Base-by-base conservation (phyloP, 2,329 filamentous ascomycete genomes). In the Beauveria asiatica region DNA sequence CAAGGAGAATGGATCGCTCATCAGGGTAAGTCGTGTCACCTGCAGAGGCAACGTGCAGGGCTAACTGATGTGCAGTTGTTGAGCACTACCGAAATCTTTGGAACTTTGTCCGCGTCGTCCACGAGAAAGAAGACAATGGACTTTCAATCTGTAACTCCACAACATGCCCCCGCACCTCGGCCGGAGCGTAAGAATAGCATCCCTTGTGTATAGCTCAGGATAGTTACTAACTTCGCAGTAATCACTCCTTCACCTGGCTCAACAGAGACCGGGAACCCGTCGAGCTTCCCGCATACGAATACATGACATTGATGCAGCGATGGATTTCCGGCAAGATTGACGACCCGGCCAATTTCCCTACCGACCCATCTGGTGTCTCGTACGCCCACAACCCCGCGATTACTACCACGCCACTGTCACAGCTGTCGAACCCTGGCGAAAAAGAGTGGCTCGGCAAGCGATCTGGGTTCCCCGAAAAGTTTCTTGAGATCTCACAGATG, bases 261-360 rank as follows among this genome's bases (percentile, higher is more conserved):
- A 95, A 97, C 75, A 87, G 87, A 65, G 87, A 90, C 68, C 86
- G 88, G 67, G 87, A 91, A 70, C 92, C 93, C 11, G 92, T 96
- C 65, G 93, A 96, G 74, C 88, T 97, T 46, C 92, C 93, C 3
- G 93, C 93, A 7, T 87, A 87, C 63, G 92, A 95, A 73, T 97
- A 97, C 76, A 94, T 97, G 76, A 91, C 90, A 66, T 85, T 96
- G 27, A 95, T 97, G 73, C 92, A 97, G 76, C 90, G 93, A 70
- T 97, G 93, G 92, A 96, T 97, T 71, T 89, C 90, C 33, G 91
- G 92, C 75, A 97, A 97, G 77, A 91, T 96, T 65, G 90, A 94
- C 68, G 92, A 97, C 72, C 85, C 85, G 54, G 83, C 83, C 70
- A 90, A 96, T 75, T 97, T 97, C 76, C 93, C 93, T 6, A 96